Conservation (phyloP, 2,329 filamentous ascomycete species). For the Acarospora socialis region DNA sequence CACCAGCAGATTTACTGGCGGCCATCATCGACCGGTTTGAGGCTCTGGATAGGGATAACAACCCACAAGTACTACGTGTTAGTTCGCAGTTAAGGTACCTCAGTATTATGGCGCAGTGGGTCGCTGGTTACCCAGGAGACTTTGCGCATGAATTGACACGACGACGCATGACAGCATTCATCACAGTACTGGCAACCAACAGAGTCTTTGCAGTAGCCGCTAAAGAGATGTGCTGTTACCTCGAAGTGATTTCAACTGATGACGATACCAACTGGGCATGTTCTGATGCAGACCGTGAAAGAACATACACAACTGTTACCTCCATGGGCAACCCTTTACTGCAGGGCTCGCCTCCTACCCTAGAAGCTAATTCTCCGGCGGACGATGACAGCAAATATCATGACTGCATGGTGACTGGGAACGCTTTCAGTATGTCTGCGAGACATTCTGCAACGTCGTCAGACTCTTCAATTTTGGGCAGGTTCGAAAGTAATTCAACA, state of each 20-base stretch:
- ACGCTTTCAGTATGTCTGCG: slow-evolving; percentile 23
- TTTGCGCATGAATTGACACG: slow-evolving; percentile 69
- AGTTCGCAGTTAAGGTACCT: slow-evolving; percentile 72
- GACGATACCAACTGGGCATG: slow-evolving; percentile 91
- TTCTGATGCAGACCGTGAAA: slow-evolving; percentile 49
- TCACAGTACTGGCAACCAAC: slow-evolving; percentile 56
- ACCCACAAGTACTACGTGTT: slow-evolving; percentile 60
- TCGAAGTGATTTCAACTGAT: slow-evolving; percentile 66
- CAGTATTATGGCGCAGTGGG: slow-evolving; percentile 76
- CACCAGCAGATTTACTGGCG: slow-evolving; percentile 62
- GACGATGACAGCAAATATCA: slow-evolving; percentile 25
- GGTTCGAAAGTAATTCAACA: slow-evolving; percentile 21
- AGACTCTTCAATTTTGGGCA: slow-evolving; percentile 25
- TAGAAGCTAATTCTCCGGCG: slow-evolving; percentile 16
- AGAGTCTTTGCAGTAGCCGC: slow-evolving; percentile 74
- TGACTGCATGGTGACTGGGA: slow-evolving; percentile 26
- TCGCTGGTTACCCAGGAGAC: slow-evolving; percentile 78
- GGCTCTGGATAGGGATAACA: slow-evolving; percentile 56
- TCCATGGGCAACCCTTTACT: slow-evolving; percentile 25
- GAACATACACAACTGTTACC: slow-evolving; percentile 27
- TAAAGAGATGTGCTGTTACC: slow-evolving; percentile 66
- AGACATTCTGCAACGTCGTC: slow-evolving; percentile 27
- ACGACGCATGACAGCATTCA: slow-evolving; percentile 59
- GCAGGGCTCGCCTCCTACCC: slow-evolving; percentile 26
- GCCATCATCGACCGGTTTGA: slow-evolving; percentile 50